Evolutionary conservation across 495 filamentous ascomycete genomes (phyloP).

Genomic region (Trichodelitschia bisporula): DNA sequence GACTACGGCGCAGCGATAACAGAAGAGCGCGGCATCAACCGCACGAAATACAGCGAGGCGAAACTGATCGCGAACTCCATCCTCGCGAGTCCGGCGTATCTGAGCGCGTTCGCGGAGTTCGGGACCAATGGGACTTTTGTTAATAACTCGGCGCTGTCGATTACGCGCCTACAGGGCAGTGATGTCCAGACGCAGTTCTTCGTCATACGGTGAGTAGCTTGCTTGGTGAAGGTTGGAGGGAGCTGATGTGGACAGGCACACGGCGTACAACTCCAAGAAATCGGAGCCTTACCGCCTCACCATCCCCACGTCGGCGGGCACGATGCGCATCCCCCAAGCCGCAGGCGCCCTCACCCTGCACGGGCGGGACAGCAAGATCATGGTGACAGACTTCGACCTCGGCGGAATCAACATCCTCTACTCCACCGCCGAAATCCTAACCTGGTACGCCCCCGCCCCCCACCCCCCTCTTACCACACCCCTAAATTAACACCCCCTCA

Average conservation of each 20-base stretch:
- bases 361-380: slow-evolving; percentile 52
- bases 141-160: too few relatives aligned
- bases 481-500: too few relatives aligned
- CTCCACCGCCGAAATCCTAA: slow-evolving; percentile 35
- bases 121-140: too few relatives aligned
- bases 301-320: slow-evolving; percentile 34
- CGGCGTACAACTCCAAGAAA: slow-evolving; percentile 27
- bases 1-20: slow-evolving; percentile 45
- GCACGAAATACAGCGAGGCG: slow-evolving; percentile 59
- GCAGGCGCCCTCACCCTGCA: slow-evolving; percentile 34
- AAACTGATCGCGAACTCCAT: slow-evolving; percentile 54
- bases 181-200: slow-evolving; percentile 4
- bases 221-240: too few relatives aligned
- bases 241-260: too few relatives aligned
- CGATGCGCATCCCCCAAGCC: slow-evolving; percentile 36
- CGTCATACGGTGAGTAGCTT: not conserved
- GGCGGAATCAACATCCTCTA: slow-evolving; percentile 39
- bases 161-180: not conserved
- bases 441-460: slow-evolving; percentile 3
- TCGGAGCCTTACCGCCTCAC: slow-evolving; percentile 35
- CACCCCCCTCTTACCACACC: too few relatives aligned
- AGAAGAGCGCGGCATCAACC: slow-evolving; percentile 36
- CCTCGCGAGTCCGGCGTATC: slow-evolving; percentile 40
- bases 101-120: slow-evolving; percentile 20
- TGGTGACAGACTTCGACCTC: slow-evolving; percentile 50